Evolutionary conservation across 805 yeast genomes (phyloP).

Genomic region (Candida dajiaensis): DNA sequence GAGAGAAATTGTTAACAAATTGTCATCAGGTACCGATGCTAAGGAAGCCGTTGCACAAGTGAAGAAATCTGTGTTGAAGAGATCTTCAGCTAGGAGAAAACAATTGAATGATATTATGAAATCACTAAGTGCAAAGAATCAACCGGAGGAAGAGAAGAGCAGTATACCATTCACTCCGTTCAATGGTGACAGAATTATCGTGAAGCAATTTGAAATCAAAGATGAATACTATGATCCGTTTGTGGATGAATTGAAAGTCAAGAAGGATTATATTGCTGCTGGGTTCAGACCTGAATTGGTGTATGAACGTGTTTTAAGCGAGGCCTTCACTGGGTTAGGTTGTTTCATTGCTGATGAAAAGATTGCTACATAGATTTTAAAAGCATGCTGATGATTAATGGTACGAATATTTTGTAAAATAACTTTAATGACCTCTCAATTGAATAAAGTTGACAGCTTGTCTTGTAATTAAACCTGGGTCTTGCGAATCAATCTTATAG

Average conservation of each 20-base stretch:
- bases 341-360: slow-evolving; percentile 68
- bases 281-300: slow-evolving; percentile 74
- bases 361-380: neutral
- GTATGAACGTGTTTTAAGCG: slow-evolving; percentile 71
- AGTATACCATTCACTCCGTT: slow-evolving; percentile 86
- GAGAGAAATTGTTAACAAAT: slow-evolving; percentile 48
- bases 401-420: neutral
- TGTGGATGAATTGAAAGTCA: slow-evolving; percentile 43
- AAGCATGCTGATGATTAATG: neutral
- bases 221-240: slow-evolving; percentile 59
- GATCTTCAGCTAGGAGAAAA: slow-evolving; percentile 58
- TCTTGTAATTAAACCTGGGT: slow-evolving; percentile 27
- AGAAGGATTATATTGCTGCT: slow-evolving; percentile 70
- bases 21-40: slow-evolving; percentile 36
- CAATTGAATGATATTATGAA: slow-evolving; percentile 36
- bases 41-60: slow-evolving; percentile 47
- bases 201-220: slow-evolving; percentile 43
- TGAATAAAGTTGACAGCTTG: slow-evolving; percentile 43
- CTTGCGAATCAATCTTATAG: slow-evolving; percentile 15
- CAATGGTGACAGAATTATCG: slow-evolving; percentile 73
- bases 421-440: slow-evolving; percentile 35
- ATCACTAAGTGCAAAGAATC: slow-evolving; percentile 21
- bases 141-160: slow-evolving; percentile 4
- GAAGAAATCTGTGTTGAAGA: slow-evolving; percentile 48
- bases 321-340: slow-evolving; percentile 86